Percentiles rank a stretch among this genome's conserved stretches.
These are phyloP conservation scores for Parsonsia alboflavescens DNA, from an alignment of 257 asterid genomes.

Conservation along the genomic window DNA sequence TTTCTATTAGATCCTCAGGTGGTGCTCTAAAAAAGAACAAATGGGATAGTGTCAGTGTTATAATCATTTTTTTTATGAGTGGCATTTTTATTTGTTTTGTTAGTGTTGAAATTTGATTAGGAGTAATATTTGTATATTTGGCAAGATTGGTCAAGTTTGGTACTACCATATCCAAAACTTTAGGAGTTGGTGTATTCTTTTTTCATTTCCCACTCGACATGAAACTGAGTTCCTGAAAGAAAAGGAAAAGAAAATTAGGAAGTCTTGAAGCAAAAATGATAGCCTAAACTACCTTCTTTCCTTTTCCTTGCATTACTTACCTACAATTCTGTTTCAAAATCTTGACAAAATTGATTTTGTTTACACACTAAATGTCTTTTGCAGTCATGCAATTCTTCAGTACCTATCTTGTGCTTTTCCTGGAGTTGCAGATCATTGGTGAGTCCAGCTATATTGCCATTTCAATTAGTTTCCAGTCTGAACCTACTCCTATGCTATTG, in stretches of 20 bases:
- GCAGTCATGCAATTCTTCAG: conserved; percentile 86
- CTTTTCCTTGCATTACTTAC: not conserved
- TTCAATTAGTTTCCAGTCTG: not conserved
- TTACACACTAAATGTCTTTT: conserved; percentile 17
- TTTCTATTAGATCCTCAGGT: not conserved
- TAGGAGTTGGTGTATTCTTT: not conserved
- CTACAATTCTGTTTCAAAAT: not conserved
- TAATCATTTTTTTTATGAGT: not conserved
- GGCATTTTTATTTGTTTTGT: too few relatives aligned
- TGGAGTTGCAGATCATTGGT: conserved; percentile 96
- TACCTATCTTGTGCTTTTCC: conserved; percentile 78
- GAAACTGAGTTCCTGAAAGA: not conserved
- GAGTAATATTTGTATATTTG: not conserved
- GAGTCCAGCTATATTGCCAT: conserved; percentile 24
- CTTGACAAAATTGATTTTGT: not conserved
- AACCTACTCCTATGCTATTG: not conserved
- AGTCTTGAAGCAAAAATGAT: not conserved
- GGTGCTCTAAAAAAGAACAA: not conserved
- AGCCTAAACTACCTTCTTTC: not conserved
- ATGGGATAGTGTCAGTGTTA: not conserved
- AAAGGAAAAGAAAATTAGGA: not conserved
- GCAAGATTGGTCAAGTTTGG: not conserved
- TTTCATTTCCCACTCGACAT: not conserved
- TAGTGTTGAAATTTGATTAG: not conserved
- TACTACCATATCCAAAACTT: not conserved